Percentiles rank a stretch among this genome's conserved stretches.
phyloP scores from a whole-genome alignment of 495 filamentous ascomycete genomes.

The Neurospora sublineolata region DNA sequence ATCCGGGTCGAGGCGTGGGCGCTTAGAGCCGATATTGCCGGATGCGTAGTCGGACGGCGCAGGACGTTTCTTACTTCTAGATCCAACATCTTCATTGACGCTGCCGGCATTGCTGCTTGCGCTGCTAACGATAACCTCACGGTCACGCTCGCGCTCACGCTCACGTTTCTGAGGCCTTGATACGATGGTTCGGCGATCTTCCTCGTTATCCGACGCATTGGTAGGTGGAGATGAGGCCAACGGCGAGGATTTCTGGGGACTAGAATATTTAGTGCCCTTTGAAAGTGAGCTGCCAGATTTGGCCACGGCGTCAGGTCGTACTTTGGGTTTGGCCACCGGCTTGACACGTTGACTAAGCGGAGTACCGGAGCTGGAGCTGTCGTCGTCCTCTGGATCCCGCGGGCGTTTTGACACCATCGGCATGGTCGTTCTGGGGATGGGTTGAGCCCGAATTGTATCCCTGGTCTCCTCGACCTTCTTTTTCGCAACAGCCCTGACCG shows the following conservation, averaged over 20 bases:
- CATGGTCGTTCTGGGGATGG: constrained; percentile 18
- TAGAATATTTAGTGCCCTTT: background rate
- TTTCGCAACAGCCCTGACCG: constrained; percentile 3
- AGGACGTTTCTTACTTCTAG: constrained; percentile 29
- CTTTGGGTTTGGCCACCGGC: constrained; percentile 17
- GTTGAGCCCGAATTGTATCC: constrained; percentile 24
- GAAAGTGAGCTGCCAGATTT: background rate
- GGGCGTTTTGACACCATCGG: constrained; percentile 22
- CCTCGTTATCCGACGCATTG: constrained; percentile 56
- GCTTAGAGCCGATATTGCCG: constrained; percentile 23
- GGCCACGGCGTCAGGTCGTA: background rate
- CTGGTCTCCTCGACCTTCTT: constrained; percentile 16
- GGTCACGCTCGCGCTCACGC: constrained; percentile 17
- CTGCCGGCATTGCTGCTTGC: constrained; percentile 11
- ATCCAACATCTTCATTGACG: constrained; percentile 6
- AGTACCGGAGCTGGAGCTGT: constrained; percentile 39
- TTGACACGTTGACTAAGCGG: constrained; percentile 41
- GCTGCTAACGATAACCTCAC: constrained; percentile 19
- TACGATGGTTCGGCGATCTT: constrained; percentile 10
- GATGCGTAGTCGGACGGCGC: constrained; percentile 9
- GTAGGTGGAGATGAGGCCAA: constrained; percentile 65
- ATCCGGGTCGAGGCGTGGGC: constrained; percentile 24
- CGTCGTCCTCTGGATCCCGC: constrained; percentile 34
- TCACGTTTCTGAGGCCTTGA: constrained; percentile 11
- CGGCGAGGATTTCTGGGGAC: constrained; percentile 51